Percentiles rank a stretch among this genome's conserved stretches.
These are phyloP conservation scores for Penicillium turbatum DNA, from an alignment of 495 filamentous ascomycete genomes.

Conservation along the genomic window DNA sequence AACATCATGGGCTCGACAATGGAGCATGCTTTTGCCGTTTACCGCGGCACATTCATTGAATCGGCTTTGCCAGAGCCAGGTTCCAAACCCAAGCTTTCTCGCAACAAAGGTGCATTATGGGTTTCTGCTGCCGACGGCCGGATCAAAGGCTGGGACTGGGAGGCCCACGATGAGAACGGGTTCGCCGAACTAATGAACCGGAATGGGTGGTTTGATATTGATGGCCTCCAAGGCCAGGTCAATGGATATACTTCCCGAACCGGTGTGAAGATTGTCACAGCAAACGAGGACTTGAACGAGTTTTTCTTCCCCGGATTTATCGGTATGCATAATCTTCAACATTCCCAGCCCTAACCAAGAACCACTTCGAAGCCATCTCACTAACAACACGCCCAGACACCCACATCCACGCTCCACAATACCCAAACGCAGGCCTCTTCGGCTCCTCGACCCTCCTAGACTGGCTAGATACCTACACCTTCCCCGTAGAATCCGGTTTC, in stretches of 20 bases:
- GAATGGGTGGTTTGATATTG: conserved; percentile 34
- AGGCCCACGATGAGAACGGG: conserved; percentile 24
- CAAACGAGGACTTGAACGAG: conserved; percentile 34
- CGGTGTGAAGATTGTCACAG: conserved; percentile 21
- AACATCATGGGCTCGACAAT: conserved; percentile 1
- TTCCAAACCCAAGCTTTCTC: conserved; percentile 21
- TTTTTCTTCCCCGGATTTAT: conserved; percentile 96
- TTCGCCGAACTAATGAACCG: conserved; percentile 38
- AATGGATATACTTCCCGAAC: not conserved
- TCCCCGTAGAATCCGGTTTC: conserved; percentile 78
- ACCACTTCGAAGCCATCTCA: not conserved
- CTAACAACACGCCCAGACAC: conserved; percentile 55
- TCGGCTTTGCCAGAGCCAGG: conserved; percentile 22
- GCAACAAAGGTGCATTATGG: conserved; percentile 54
- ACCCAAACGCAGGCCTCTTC: conserved; percentile 87
- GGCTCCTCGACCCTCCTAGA: conserved; percentile 81
- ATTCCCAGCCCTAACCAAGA: not conserved
- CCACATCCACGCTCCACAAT: conserved; percentile 89
- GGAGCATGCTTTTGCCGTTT: conserved; percentile 20
- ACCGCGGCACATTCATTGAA: conserved; percentile 43
- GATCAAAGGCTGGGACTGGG: conserved; percentile 45
- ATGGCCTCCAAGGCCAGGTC: not conserved
- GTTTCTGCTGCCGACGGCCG: conserved; percentile 57
- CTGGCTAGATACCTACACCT: conserved; percentile 92
- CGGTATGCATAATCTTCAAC: conserved; percentile 41